Evolutionary conservation across 2,329 filamentous ascomycete genomes (phyloP).

Genomic region (Venturia aucupariae): DNA sequence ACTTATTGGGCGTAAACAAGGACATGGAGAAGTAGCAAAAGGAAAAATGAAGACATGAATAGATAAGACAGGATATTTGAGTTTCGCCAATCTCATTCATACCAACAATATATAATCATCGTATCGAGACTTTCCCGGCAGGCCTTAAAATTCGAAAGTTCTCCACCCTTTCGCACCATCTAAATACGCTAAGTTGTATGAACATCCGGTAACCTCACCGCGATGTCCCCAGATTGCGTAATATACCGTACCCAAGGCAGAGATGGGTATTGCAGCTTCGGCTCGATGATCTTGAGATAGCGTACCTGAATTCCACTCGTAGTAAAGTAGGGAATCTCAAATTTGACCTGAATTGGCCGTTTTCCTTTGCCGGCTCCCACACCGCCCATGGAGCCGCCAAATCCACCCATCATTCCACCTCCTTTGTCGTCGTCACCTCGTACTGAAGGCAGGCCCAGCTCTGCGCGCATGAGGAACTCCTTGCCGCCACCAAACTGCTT

Average conservation of each 20-base stretch:
- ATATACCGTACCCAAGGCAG: slow-evolving; percentile 98
- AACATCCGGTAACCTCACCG: slow-evolving; percentile 85
- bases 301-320: slow-evolving; percentile 97
- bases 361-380: slow-evolving; percentile 75
- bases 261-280: slow-evolving; percentile 98
- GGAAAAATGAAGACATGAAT: no score
- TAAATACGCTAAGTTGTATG: slow-evolving; percentile 37
- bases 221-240: slow-evolving; percentile 94
- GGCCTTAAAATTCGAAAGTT: not conserved
- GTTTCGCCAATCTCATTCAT: not conserved
- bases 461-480: slow-evolving; percentile 96
- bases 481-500: slow-evolving; percentile 99
- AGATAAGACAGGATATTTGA: no score
- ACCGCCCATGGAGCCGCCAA: slow-evolving; percentile 93
- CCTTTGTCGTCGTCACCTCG: slow-evolving; percentile 92
- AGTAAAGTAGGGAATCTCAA: slow-evolving; percentile 99
- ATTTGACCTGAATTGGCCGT: slow-evolving; percentile 96
- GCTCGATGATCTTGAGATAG: slow-evolving; percentile 98
- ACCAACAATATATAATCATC: not conserved
- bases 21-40: no score
- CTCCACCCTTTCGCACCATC: not conserved
- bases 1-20: no score
- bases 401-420: slow-evolving; percentile 94
- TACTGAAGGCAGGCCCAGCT: slow-evolving; percentile 87
- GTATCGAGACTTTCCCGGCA: not conserved